A percentile compares a stretch with the other conserved stretches of the same genome.
phyloP scores from a whole-genome alignment of 768 basidiomycete genomes.

The Kwoniella sp. region DNA sequence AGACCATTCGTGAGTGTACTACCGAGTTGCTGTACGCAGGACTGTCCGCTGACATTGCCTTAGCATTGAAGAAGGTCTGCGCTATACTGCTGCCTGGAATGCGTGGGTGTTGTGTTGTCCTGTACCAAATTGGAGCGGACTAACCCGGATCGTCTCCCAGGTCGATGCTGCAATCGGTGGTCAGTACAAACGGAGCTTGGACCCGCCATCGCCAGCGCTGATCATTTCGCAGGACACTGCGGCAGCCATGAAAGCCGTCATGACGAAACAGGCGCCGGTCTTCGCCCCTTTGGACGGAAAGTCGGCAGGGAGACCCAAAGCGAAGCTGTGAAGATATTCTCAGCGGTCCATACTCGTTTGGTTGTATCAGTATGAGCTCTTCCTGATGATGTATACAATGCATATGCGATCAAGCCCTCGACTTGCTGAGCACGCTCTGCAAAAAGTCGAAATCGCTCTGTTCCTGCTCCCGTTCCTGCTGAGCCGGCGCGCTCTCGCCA shows the following conservation, averaged over 20 bases:
- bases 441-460: conserved; percentile 13
- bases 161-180: conserved; percentile 56
- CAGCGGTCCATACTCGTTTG: neutral
- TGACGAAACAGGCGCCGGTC: conserved; percentile 21
- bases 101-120: conserved; percentile 29
- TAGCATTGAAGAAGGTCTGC: conserved; percentile 56
- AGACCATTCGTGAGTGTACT: conserved; percentile 64
- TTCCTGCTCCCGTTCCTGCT: neutral
- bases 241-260: conserved; percentile 34
- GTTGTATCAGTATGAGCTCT: neutral
- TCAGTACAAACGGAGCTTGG: conserved; percentile 33
- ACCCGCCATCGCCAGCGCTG: neutral
- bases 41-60: conserved; percentile 11
- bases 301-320: conserved; percentile 1
- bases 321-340: neutral
- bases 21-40: neutral
- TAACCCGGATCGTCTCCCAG: conserved; percentile 3
- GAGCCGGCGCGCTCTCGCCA: neutral
- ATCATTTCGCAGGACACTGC: conserved; percentile 20
- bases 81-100: conserved; percentile 62
- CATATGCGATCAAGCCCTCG: conserved; percentile 3
- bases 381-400: conserved; percentile 2
- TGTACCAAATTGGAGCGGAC: conserved; percentile 1
- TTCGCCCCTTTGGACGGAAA: conserved; percentile 22
- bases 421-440: conserved; percentile 7